Evolutionary conservation across 108 stramenopile genomes (phyloP).

Genomic region (Skeletonema tropicum): DNA sequence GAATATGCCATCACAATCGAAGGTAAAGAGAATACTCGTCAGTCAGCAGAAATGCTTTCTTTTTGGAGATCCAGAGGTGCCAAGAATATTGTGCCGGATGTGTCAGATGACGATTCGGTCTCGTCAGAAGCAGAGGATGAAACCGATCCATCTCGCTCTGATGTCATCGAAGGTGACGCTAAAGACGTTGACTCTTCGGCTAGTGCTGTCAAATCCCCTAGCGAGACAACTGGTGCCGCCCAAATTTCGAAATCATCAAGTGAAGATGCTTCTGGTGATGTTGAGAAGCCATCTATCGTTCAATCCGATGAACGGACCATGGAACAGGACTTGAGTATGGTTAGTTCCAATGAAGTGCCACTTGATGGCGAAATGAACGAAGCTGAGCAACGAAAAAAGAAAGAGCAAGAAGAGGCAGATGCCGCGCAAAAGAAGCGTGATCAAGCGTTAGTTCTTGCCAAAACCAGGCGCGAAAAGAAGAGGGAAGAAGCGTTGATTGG

Average conservation of each 20-base stretch:
- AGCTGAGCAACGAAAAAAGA: constrained; percentile 34
- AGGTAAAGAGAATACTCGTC: constrained; percentile 25
- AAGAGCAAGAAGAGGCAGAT: constrained; percentile 52
- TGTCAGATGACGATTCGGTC: constrained; percentile 33
- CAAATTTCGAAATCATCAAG: constrained; percentile 11
- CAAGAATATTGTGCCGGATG: constrained; percentile 40
- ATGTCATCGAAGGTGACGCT: constrained; percentile 2
- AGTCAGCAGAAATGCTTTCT: constrained; percentile 23
- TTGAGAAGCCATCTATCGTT: background rate
- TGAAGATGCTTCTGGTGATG: constrained; percentile 11
- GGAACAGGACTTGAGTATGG: constrained; percentile 12
- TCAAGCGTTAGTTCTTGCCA: constrained; percentile 45
- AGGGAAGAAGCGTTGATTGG: constrained; percentile 75
- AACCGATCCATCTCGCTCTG: background rate
- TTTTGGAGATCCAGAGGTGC: constrained; percentile 41
- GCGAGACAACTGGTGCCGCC: constrained; percentile 1
- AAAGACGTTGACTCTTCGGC: constrained; percentile 2
- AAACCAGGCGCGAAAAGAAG: constrained; percentile 64
- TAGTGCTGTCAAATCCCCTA: background rate
- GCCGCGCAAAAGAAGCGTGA: constrained; percentile 51
- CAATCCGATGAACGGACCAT: constrained; percentile 6
- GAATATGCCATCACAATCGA: constrained; percentile 51
- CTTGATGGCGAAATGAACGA: constrained; percentile 21
- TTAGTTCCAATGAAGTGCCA: constrained; percentile 24
- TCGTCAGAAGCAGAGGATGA: constrained; percentile 17